Evolutionary conservation across 768 basidiomycete species (phyloP).

Genomic region (Trametes cingulata): DNA sequence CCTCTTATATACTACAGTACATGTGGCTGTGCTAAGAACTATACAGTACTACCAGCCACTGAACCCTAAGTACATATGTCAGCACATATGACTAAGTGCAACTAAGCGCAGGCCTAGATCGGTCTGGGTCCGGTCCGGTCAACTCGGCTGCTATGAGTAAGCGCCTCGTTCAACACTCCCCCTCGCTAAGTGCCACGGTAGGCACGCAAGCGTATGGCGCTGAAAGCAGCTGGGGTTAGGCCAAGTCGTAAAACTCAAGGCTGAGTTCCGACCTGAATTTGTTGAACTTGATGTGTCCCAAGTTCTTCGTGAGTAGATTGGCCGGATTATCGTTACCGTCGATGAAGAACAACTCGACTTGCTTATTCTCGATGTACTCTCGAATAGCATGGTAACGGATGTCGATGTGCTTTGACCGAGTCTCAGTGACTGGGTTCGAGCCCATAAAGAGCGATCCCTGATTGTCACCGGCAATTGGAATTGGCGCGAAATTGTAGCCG

Average conservation of each 20-base stretch:
- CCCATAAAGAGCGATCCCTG: slow-evolving; percentile 3
- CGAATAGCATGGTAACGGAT: slow-evolving; percentile 9
- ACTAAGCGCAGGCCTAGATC: too few relatives aligned
- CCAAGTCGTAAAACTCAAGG: background rate
- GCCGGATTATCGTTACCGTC: background rate
- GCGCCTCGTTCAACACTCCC: background rate
- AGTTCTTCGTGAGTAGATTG: slow-evolving; percentile 1
- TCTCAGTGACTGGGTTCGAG: slow-evolving; percentile 3
- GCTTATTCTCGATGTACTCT: background rate
- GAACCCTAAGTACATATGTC: too few relatives aligned
- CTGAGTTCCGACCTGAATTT: background rate
- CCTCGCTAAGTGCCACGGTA: too few relatives aligned
- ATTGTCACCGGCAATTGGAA: slow-evolving; percentile 4
- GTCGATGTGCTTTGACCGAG: slow-evolving; percentile 13
- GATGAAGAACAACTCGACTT: background rate
- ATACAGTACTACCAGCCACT: too few relatives aligned
- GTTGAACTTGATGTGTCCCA: background rate
- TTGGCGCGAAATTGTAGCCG: background rate
- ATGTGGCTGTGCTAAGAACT: too few relatives aligned
- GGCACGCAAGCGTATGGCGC: background rate
- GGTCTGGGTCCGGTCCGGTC: too few relatives aligned
- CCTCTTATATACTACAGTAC: too few relatives aligned
- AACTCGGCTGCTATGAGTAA: background rate
- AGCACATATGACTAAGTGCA: too few relatives aligned
- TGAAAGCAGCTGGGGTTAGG: background rate